A percentile compares a stretch with the other conserved stretches of the same genome.
Conservation (phyloP, 176 grass and related monocot genomes). For the Oryza longistaminata region DNA sequence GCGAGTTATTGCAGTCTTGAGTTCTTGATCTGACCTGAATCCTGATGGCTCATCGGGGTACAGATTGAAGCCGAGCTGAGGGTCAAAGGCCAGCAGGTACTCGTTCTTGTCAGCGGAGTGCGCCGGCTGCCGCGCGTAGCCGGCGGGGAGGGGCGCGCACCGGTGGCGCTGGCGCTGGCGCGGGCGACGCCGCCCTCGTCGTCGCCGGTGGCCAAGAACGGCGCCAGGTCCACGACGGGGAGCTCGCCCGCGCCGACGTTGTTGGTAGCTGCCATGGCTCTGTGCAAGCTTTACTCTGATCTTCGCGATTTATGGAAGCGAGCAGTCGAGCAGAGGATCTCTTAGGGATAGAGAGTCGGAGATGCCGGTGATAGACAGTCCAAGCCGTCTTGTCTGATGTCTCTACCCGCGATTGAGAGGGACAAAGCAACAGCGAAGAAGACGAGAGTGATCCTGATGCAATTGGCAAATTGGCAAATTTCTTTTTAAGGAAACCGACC, state of each 20-base stretch:
- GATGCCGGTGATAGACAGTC: too few species aligned
- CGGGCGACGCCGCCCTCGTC: background rate
- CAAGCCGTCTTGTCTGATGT: too few species aligned
- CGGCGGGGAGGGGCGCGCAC: conserved; percentile 22
- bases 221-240: conserved; percentile 36
- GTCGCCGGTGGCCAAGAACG: background rate
- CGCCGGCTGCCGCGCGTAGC: conserved; percentile 44
- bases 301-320: background rate
- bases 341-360: too few species aligned
- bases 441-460: too few species aligned
- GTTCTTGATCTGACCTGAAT: conserved; percentile 38
- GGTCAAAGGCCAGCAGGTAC: conserved; percentile 32
- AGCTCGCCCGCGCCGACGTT: background rate
- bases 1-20: background rate
- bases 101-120: conserved; percentile 50
- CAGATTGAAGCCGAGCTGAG: conserved; percentile 36
- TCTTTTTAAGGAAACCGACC: too few species aligned
- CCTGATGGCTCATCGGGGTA: conserved; percentile 26
- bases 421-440: too few species aligned
- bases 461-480: too few species aligned
- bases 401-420: too few species aligned
- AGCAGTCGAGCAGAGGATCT: background rate
- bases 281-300: background rate
- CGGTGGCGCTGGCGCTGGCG: conserved; percentile 20
- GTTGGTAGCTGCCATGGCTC: too few species aligned